These are phyloP conservation scores for Nitzschia sp. DNA, from an alignment of 108 stramenopile species.

Conservation along the genomic window DNA sequence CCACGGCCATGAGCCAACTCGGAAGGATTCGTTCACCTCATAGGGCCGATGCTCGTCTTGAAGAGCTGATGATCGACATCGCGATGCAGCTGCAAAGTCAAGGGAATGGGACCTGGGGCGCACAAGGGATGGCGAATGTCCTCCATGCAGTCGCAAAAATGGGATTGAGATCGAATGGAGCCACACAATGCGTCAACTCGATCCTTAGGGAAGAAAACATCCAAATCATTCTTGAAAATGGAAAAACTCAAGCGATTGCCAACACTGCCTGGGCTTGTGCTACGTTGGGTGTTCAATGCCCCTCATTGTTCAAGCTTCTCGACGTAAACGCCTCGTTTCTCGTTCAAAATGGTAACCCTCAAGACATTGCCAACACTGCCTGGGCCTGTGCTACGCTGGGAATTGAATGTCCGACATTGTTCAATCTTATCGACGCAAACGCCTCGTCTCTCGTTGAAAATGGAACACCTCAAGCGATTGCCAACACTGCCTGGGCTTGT, in stretches of 20 bases:
- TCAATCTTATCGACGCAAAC: conserved; percentile 9
- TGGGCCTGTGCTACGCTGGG: conserved; percentile 26
- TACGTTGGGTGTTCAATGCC: conserved; percentile 9
- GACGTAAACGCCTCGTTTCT: conserved; percentile 7
- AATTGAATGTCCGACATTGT: neutral
- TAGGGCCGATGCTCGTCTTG: conserved; percentile 2
- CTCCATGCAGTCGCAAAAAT: conserved; percentile 23
- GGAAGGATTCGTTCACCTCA: conserved; percentile 12
- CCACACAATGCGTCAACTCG: neutral
- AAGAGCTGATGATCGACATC: conserved; percentile 12
- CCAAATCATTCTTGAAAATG: neutral
- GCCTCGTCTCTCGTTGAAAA: conserved; percentile 1
- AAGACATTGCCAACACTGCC: conserved; percentile 23
- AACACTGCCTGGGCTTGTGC: conserved; percentile 27
- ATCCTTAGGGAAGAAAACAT: neutral
- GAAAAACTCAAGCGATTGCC: conserved; percentile 13
- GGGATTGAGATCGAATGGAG: neutral
- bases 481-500: conserved; percentile 26
- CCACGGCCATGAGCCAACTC: conserved; percentile 20
- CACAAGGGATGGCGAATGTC: neutral
- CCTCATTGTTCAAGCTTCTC: conserved; percentile 6
- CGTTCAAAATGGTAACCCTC: conserved; percentile 17
- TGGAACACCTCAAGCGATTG: conserved; percentile 13
- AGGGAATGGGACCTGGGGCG: neutral
- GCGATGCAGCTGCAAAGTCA: neutral